phyloP scores from a whole-genome alignment of 1,284 basidiomycete species.

The Veloboletus limbatus region DNA sequence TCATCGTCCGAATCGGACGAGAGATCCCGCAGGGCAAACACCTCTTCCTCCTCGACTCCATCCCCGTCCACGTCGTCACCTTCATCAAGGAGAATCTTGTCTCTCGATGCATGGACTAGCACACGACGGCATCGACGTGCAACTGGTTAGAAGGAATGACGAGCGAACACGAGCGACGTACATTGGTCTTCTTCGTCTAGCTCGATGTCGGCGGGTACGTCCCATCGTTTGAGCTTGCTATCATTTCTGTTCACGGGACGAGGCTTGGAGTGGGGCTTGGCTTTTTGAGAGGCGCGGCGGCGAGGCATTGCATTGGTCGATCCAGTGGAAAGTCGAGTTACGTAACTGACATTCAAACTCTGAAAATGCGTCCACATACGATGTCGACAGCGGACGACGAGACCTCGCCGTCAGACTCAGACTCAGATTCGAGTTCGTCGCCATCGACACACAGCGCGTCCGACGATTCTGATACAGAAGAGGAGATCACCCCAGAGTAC shows the following conservation, averaged over 20 bases:
- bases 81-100: conserved; percentile 76
- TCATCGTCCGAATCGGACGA: conserved; percentile 54
- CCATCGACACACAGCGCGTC: conserved; percentile 8
- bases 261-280: conserved; percentile 27
- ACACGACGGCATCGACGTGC: neutral
- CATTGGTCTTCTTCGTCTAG: conserved; percentile 76
- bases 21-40: conserved; percentile 32
- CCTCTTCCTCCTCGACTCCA: conserved; percentile 64
- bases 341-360: conserved; percentile 16
- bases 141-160: neutral
- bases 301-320: conserved; percentile 28
- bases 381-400: conserved; percentile 25
- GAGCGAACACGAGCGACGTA: conserved; percentile 36
- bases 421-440: conserved; percentile 21
- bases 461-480: conserved; percentile 37
- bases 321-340: conserved; percentile 14
- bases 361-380: too few species aligned
- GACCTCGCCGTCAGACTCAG: conserved; percentile 9
- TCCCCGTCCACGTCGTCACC: conserved; percentile 38
- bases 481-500: conserved; percentile 55
- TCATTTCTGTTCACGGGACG: conserved; percentile 51
- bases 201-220: conserved; percentile 61
- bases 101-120: conserved; percentile 66
- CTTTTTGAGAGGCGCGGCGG: conserved; percentile 23
- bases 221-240: conserved; percentile 59